Evolutionary conservation across 768 basidiomycete genomes (phyloP).

Genomic region (Scleroderma citrinum): DNA sequence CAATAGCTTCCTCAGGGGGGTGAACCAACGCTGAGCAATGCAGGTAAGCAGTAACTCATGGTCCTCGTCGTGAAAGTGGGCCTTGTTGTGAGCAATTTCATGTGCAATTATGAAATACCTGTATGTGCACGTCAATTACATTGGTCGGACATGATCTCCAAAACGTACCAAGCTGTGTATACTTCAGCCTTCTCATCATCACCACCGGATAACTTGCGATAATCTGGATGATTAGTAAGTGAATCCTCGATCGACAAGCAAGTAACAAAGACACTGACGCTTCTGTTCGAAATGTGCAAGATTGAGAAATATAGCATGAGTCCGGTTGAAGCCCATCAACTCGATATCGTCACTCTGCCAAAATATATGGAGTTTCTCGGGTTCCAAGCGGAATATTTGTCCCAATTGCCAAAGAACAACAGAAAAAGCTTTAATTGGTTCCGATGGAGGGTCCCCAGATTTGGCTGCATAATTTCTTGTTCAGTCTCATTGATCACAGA

Average conservation of each 20-base stretch:
- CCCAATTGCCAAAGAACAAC: slow-evolving; percentile 5
- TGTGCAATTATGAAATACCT: slow-evolving; percentile 27
- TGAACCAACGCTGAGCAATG: slow-evolving; percentile 8
- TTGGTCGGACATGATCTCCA: neutral
- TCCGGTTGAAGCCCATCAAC: slow-evolving; percentile 16
- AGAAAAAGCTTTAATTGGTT: slow-evolving; percentile 5
- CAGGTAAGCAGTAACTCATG: slow-evolving; percentile 17
- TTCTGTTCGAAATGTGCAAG: slow-evolving; percentile 8
- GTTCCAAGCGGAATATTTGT: slow-evolving; percentile 1
- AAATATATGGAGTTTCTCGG: slow-evolving; percentile 8
- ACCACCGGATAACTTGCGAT: neutral
- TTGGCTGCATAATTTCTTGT: neutral
- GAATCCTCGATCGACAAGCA: neutral
- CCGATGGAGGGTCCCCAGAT: neutral
- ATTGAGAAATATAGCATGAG: slow-evolving; percentile 9
- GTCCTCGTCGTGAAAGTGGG: slow-evolving; percentile 21
- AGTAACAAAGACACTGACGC: slow-evolving; percentile 3
- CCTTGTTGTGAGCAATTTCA: slow-evolving; percentile 21
- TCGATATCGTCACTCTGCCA: slow-evolving; percentile 4
- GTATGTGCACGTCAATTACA: neutral
- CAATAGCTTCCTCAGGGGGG: neutral
- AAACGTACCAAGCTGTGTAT: neutral
- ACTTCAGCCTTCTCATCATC: neutral
- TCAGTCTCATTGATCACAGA: neutral
- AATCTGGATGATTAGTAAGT: neutral